Base-by-base conservation (phyloP, 1,284 basidiomycete genomes). In the Wallemia hederae region DNA sequence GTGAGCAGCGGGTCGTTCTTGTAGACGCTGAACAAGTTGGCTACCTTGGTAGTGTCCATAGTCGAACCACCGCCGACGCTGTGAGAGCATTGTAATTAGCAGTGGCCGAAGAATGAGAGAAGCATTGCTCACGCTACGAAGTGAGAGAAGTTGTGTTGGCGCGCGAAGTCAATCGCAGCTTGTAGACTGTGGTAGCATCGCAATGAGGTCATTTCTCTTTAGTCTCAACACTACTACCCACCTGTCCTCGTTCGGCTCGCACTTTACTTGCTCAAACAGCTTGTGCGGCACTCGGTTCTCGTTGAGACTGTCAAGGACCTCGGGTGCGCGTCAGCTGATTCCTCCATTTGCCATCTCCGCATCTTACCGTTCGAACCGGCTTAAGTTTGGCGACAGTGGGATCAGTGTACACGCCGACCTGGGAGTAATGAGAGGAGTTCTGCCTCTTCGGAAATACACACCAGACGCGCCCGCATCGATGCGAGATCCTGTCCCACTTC, bases 351-450 rank as follows among this genome's bases (percentile, higher is more conserved):
- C 15, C 9, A 39, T 28, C n/a, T 31, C 55, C 2, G 15, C 2
- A 27, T 29, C 25, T 22, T 65, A 84, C 87, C 64, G 78, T 78
- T 68, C 83, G 79, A 79, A 91, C 86, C 3, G 90, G 85, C 59
- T 75, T 77, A 59, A 96, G 75, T 66, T 83, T 80, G 59, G 81
- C 80, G 31, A 97, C 77, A 62, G 85, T 86, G 19, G 81, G 77
- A 68, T 97, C 91, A 5, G 92, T 96, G 69, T 91, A 92, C 27
- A 97, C 85, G 28, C 81, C 92, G 65, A 97, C 85, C 81, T 94
- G 71, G 26, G 64, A 33, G 31, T 33, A 19, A 33, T 33, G 7
- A n/a, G n/a, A n/a, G n/a, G 7, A 33, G 31, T 33, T 19, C 31
- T 19, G 31, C 19, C 7, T 33, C 7, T 33, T 33, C 7, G 19